Evolutionary conservation across 2,329 filamentous ascomycete genomes (phyloP), one percentile per base, ranked within the genome.

Genomic region (Paecilomyces niveus): DNA sequence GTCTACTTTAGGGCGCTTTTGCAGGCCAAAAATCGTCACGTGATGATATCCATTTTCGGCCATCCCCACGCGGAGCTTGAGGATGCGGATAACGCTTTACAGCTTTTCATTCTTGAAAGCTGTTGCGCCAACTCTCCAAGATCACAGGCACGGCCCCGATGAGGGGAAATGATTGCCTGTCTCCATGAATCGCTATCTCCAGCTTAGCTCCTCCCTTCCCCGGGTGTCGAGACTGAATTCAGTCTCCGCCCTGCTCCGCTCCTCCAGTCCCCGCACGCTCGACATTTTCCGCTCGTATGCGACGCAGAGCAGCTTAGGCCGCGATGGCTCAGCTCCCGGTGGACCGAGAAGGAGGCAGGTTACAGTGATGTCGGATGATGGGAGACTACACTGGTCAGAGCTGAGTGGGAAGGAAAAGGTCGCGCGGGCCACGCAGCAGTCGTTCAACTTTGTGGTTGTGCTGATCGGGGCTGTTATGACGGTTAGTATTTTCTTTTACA

Each of bases 321-420:
- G 65, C 61, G 64, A 70, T 21, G 67, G 67, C 15, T 68, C 59
- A 55, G 61, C 66, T 22, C 65, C 80, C 11, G 69, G 39, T 7
- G 39, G 75, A 11, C 71, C 85, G 26, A 83, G 81, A 62, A 83
- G 90, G 57, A 86, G 83, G 68, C 81, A 86, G 45, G 86, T 97
- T 26, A 96, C 92, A 0, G 84, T 93, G 0, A 87, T 92, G 68
- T 94, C 91, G 66, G 93, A 97, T 66, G 89, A 91, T 68, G 93
- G 93, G 7, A 82, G 83, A 62, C 86, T 96, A 1, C 85, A 86
- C 3, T 97, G 93, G 93, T 82, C 79, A 2, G 81, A 94, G 57
- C 82, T 97, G 2, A 91, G 87, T 0, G 78, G 77, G 0, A 78
- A 78, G 54, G 93, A 97, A 72, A 97, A 96, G 74, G 86, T 87